These are phyloP conservation scores for Eremothecium sinecaudum DNA, from an alignment of 1,139 yeast species.

Conservation along the genomic window DNA sequence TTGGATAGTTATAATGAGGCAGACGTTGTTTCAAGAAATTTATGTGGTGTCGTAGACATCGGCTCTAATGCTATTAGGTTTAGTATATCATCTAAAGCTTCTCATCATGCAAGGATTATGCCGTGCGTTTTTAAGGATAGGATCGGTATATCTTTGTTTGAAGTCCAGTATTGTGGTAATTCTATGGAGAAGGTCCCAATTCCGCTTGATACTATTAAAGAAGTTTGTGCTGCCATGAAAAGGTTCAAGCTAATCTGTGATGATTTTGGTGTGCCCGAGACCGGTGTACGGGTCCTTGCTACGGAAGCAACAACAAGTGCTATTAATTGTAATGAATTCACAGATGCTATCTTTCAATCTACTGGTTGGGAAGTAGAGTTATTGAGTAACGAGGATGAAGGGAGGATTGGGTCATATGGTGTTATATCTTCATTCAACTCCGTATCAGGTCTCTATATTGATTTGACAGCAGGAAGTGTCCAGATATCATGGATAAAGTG, in stretches of 20 bases:
- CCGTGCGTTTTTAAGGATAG: constrained; percentile 65
- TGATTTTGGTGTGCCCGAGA: constrained; percentile 54
- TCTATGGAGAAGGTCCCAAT: constrained; percentile 40
- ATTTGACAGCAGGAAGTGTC: constrained; percentile 57
- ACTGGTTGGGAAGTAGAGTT: constrained; percentile 56
- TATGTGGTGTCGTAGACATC: constrained; percentile 55
- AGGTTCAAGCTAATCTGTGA: constrained; percentile 55
- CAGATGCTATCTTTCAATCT: constrained; percentile 41
- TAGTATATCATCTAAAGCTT: constrained; percentile 53
- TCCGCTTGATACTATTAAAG: constrained; percentile 44
- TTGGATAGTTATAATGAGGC: constrained; percentile 37
- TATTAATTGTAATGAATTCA: constrained; percentile 46
- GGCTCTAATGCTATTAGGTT: constrained; percentile 63
- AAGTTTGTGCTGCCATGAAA: constrained; percentile 48
- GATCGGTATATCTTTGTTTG: constrained; percentile 55
- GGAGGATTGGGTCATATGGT: constrained; percentile 54
- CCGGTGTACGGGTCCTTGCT: constrained; percentile 52
- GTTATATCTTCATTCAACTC: constrained; percentile 58
- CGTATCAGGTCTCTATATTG: constrained; percentile 54
- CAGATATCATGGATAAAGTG: constrained; percentile 58
- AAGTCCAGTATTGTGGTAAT: constrained; percentile 41
- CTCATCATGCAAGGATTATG: constrained; percentile 57
- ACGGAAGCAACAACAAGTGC: constrained; percentile 63
- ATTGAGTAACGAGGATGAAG: constrained; percentile 51
- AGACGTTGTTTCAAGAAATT: constrained; percentile 43